Evolutionary conservation across 164 flowering plant species (phyloP), one percentile per base, ranked within the genome.

Genomic region (Aristolochia californica): DNA sequence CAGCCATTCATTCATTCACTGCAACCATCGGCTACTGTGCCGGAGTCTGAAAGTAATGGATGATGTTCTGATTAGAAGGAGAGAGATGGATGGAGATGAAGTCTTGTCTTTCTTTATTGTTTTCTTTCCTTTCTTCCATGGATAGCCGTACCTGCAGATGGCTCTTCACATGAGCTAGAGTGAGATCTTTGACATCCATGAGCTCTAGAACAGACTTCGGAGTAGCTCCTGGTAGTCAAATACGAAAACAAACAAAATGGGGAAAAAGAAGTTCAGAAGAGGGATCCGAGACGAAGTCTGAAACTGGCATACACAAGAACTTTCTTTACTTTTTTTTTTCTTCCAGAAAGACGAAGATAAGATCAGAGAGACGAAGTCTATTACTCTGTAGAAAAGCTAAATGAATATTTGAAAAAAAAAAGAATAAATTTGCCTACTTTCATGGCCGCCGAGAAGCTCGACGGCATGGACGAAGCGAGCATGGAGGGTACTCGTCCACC

Each of bases 131-230:
- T 26, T 15, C 18, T 26, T 26, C 2, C 40, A 34, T 8, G 40
- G 40, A 50, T 23, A 27, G 13, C 34, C 60, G 49, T 69, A 83
- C 89, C 89, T 83, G 89, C 62, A 83, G 69, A 74, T 83, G 89
- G 66, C 84, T 79, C 68, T 83, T 83, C 26, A 83, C 89, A 78
- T 83, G 89, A 70, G 89, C 89, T 58, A 83, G 63, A 23, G 89
- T 83, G 45, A 83, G 84, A 71, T 83, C 89, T 64, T 83, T 83
- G 18, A 81, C 86, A 76, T 79, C 86, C 89, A 83, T 83, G 48
- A 83, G 89, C 75, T 83, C 89, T 34, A 83, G 81, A 64, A 83
- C 89, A 48, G 89, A 83, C 73, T 83, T 83, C 28, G 89, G 89
- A 28, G 89, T 83, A 1, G 89, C 89, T 70, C 89, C 89, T 83